A percentile compares a stretch with the other conserved stretches of the same genome.
phyloP scores from a whole-genome alignment of 78 protist genomes.

The Tieghemostelium lacteum region DNA sequence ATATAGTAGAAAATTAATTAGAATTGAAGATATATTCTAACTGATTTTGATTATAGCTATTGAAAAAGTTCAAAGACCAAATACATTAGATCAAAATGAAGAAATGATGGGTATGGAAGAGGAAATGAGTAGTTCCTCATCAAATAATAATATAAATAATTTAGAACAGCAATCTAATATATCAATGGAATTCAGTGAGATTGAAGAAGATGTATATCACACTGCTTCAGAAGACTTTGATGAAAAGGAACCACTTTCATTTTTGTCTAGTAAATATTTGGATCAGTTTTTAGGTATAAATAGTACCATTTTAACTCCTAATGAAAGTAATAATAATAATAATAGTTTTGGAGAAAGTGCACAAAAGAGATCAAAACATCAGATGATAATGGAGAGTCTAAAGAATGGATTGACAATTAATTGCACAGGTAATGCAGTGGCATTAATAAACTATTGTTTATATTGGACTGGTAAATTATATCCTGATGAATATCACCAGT shows the following conservation, averaged over 20 bases:
- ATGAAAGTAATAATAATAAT: too few species aligned
- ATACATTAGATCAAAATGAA: too few species aligned
- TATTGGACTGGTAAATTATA: slow-evolving; percentile 17
- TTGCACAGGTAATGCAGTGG: slow-evolving; percentile 18
- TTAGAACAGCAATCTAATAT: neutral
- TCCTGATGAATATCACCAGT: slow-evolving; percentile 21
- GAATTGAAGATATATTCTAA: neutral
- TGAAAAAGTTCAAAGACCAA: slow-evolving; percentile 4
- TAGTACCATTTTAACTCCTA: neutral
- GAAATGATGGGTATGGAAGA: too few species aligned
- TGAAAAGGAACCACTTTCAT: slow-evolving; percentile 22
- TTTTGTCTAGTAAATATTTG: slow-evolving; percentile 22
- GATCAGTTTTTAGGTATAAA: slow-evolving; percentile 23
- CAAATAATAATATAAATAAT: neutral
- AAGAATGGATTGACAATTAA: slow-evolving; percentile 40
- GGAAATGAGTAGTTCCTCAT: too few species aligned
- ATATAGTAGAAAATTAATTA: neutral
- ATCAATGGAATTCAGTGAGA: neutral
- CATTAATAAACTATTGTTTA: slow-evolving; percentile 30
- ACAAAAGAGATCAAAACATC: neutral
- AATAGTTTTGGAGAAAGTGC: too few species aligned
- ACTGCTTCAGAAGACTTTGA: slow-evolving; percentile 78
- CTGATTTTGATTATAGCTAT: neutral
- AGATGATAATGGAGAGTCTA: slow-evolving; percentile 2
- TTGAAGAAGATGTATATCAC: slow-evolving; percentile 48